Conservation (phyloP, 2,329 filamentous ascomycete genomes). For the Colletotrichum aenigma region DNA sequence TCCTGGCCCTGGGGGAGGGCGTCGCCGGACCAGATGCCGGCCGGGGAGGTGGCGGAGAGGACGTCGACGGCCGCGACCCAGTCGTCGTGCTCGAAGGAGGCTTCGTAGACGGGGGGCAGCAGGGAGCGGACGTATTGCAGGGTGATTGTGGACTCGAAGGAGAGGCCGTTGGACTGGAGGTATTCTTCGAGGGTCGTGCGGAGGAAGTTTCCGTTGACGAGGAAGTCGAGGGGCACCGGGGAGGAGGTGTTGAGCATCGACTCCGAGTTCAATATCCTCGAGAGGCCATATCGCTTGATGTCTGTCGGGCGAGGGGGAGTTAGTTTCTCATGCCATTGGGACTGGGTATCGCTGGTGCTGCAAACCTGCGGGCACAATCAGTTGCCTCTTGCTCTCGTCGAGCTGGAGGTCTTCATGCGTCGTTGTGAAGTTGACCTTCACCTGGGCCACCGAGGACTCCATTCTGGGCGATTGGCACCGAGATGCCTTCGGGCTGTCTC, state of each 20-base stretch:
- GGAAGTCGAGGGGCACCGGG: constrained; percentile 87
- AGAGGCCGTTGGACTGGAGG: constrained; percentile 83
- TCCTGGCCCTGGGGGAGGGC: constrained; percentile 61
- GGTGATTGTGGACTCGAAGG: constrained; percentile 82
- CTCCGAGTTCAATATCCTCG: constrained; percentile 73
- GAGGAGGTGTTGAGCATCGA: constrained; percentile 69
- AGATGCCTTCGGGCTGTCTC: neutral
- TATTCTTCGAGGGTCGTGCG: constrained; percentile 91
- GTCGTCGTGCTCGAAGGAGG: constrained; percentile 95
- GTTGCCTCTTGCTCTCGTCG: constrained; percentile 64
- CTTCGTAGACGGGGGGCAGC: constrained; percentile 86
- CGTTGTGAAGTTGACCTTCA: constrained; percentile 73
- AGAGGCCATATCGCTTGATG: constrained; percentile 73
- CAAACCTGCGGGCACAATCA: constrained; percentile 66
- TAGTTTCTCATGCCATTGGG: constrained; percentile 3
- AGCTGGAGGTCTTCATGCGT: constrained; percentile 65
- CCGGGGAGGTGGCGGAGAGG: constrained; percentile 69
- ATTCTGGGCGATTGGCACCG: constrained; percentile 27
- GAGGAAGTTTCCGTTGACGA: constrained; percentile 92
- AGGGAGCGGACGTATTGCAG: constrained; percentile 94
- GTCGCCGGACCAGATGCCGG: constrained; percentile 60
- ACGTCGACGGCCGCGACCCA: constrained; percentile 93
- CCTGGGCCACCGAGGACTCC: constrained; percentile 52
- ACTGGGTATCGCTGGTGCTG: neutral
- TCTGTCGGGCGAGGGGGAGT: constrained; percentile 42